Evolutionary conservation across 2,329 filamentous ascomycete species (phyloP).

Genomic region (Diplocarpon rosae): DNA sequence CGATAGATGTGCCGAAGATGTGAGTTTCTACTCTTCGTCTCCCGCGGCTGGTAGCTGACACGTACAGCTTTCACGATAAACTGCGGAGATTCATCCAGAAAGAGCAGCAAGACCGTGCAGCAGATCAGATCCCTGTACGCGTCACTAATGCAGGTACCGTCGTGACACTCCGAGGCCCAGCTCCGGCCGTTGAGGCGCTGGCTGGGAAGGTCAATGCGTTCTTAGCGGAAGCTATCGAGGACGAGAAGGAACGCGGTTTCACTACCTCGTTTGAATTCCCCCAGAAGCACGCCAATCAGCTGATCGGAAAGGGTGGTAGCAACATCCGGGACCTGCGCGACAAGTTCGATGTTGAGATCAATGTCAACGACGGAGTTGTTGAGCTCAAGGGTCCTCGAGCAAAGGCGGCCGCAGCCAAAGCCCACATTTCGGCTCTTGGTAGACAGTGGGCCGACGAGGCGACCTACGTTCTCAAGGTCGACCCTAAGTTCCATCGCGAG

Average conservation of each 20-base stretch:
- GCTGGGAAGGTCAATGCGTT: constrained; percentile 65
- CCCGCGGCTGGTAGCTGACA: constrained; percentile 20
- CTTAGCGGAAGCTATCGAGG: constrained; percentile 76
- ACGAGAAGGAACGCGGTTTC: constrained; percentile 89
- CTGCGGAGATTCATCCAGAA: constrained; percentile 53
- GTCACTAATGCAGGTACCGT: constrained; percentile 48
- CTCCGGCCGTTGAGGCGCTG: constrained; percentile 60
- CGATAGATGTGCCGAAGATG: constrained; percentile 49
- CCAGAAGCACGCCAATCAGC: constrained; percentile 84
- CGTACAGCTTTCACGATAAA: constrained; percentile 46
- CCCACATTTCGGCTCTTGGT: constrained; percentile 67
- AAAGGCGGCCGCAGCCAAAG: constrained; percentile 79
- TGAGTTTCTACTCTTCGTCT: constrained; percentile 23
- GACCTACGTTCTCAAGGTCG: constrained; percentile 77
- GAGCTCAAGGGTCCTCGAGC: constrained; percentile 92
- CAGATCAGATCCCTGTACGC: constrained; percentile 48
- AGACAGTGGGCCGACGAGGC: constrained; percentile 86
- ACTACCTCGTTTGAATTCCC: constrained; percentile 84
- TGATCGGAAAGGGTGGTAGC: constrained; percentile 58
- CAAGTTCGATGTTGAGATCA: constrained; percentile 62
- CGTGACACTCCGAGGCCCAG: constrained; percentile 67
- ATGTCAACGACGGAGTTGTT: constrained; percentile 87
- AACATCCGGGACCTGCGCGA: constrained; percentile 56
- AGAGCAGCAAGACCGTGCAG: constrained; percentile 46
- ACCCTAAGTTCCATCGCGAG: constrained; percentile 87